A percentile compares a stretch with the other conserved stretches of the same genome.
phyloP scores from a whole-genome alignment of 768 basidiomycete genomes.

The Cystobasidiopsis lactophilus region DNA sequence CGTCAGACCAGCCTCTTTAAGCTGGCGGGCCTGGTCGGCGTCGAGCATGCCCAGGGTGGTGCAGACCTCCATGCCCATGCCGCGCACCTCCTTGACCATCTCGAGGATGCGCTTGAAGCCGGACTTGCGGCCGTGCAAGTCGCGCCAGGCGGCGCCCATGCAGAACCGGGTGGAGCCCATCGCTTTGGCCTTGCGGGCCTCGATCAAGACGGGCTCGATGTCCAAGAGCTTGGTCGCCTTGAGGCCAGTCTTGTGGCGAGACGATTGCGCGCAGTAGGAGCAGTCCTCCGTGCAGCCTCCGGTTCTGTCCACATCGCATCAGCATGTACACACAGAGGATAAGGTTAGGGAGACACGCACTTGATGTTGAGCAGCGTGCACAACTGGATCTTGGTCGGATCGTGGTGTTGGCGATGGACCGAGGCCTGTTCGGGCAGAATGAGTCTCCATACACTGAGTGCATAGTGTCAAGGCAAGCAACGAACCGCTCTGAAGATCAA shows the following conservation, averaged over 20 bases:
- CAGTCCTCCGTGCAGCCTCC: slow-evolving; percentile 48
- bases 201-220: slow-evolving; percentile 74
- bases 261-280: slow-evolving; percentile 94
- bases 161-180: slow-evolving; percentile 96
- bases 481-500: slow-evolving; percentile 59
- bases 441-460: neutral
- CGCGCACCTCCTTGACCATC: slow-evolving; percentile 49
- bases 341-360: slow-evolving; percentile 35
- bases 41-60: slow-evolving; percentile 94
- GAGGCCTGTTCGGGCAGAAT: slow-evolving; percentile 24
- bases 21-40: slow-evolving; percentile 68
- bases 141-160: slow-evolving; percentile 98
- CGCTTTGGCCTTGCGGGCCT: slow-evolving; percentile 76
- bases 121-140: slow-evolving; percentile 71
- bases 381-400: slow-evolving; percentile 74
- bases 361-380: slow-evolving; percentile 99
- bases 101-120: slow-evolving; percentile 79
- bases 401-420: slow-evolving; percentile 66
- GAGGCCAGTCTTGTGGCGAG: slow-evolving; percentile 52
- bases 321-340: neutral
- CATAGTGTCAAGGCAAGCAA: slow-evolving; percentile 3
- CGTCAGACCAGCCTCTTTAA: slow-evolving; percentile 87
- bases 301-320: neutral
- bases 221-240: slow-evolving; percentile 70
- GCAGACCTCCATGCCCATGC: slow-evolving; percentile 98